These are phyloP conservation scores for Magnusiomyces fungicola DNA, from an alignment of 1,139 yeast species.

Conservation along the genomic window DNA sequence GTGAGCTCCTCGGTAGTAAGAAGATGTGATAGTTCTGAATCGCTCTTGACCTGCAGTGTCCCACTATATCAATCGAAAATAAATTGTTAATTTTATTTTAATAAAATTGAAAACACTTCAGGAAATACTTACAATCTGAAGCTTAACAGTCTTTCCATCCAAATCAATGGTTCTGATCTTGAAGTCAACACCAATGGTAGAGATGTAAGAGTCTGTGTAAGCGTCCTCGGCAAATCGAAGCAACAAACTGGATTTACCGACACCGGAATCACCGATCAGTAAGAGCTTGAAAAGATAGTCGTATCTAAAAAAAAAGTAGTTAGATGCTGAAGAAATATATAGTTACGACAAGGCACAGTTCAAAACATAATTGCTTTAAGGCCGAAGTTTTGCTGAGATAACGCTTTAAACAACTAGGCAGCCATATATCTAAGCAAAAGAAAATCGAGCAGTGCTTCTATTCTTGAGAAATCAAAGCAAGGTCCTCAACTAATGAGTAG, in stretches of 20 bases:
- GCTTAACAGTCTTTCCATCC: conserved; percentile 94
- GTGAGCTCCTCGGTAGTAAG: conserved; percentile 97
- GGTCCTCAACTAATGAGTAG: too few relatives aligned
- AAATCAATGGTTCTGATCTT: conserved; percentile 94
- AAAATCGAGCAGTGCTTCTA: too few relatives aligned
- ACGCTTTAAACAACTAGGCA: too few relatives aligned
- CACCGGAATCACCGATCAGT: conserved; percentile 97
- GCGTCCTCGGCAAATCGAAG: conserved; percentile 96
- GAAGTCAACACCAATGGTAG: conserved; percentile 97
- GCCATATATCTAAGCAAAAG: too few relatives aligned
- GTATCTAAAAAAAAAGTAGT: conserved; percentile 45
- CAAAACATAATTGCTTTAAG: too few relatives aligned
- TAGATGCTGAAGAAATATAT: too few relatives aligned
- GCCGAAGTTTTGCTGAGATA: too few relatives aligned
- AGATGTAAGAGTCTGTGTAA: conserved; percentile 92
- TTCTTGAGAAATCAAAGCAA: too few relatives aligned
- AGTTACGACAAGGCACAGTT: too few relatives aligned
- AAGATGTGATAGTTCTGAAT: conserved; percentile 94
- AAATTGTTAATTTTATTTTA: background rate
- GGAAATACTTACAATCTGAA: conserved; percentile 54
- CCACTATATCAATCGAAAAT: conserved; percentile 44
- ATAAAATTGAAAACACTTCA: background rate
- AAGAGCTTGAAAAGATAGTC: conserved; percentile 91
- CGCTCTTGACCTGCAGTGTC: conserved; percentile 99
- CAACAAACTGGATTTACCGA: conserved; percentile 91